Conservation (phyloP, 768 basidiomycete genomes). For the Mycena filopes region DNA sequence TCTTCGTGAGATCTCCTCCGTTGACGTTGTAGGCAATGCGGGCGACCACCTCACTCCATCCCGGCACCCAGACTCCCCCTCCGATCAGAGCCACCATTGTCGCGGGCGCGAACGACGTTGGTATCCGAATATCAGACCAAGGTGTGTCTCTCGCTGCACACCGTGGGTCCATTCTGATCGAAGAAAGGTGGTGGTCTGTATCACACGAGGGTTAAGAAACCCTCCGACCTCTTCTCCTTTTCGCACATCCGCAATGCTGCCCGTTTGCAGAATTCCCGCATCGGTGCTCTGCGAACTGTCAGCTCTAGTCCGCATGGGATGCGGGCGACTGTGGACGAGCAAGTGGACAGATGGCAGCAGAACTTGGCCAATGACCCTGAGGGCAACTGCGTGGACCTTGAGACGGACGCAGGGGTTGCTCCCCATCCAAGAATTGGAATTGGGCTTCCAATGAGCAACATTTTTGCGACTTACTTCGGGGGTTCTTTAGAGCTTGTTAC, state of each 20-base stretch:
- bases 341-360: constrained; percentile 63
- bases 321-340: constrained; percentile 84
- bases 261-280: constrained; percentile 71
- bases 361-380: constrained; percentile 35
- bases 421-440: constrained; percentile 79
- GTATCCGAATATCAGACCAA: constrained; percentile 91
- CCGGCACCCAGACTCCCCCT: constrained; percentile 56
- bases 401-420: constrained; percentile 56
- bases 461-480: constrained; percentile 90
- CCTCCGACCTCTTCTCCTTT: constrained; percentile 89
- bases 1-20: background rate
- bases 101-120: constrained; percentile 76
- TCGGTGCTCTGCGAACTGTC: constrained; percentile 74
- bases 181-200: constrained; percentile 75
- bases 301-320: constrained; percentile 71
- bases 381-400: constrained; percentile 46
- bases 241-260: constrained; percentile 84
- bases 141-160: constrained; percentile 52
- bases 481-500: constrained; percentile 83
- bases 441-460: constrained; percentile 90
- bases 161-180: constrained; percentile 21
- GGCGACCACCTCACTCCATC: constrained; percentile 68
- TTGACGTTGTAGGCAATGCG: constrained; percentile 68
- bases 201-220: constrained; percentile 61
- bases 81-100: constrained; percentile 81